Evolutionary conservation across 1,139 yeast genomes (phyloP), one percentile per base, ranked within the genome.

Genomic region (Sugiyamaella xylanicola): DNA sequence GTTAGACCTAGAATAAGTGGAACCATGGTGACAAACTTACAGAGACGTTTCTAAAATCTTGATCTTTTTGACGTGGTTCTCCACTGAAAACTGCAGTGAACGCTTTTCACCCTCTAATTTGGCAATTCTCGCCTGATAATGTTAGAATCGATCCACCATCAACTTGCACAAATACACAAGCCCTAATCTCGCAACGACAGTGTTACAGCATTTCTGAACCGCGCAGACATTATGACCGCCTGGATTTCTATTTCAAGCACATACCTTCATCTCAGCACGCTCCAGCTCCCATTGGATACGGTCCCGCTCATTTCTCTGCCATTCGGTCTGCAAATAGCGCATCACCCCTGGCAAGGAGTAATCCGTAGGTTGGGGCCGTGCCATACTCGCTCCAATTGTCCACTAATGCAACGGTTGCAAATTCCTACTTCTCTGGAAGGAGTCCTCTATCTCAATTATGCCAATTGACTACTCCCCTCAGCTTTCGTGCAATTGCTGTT

Each of bases 221-320:
- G n/a, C n/a, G n/a, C n/a, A n/a, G n/a, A n/a, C n/a, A n/a, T n/a
- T n/a, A n/a, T n/a, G n/a, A n/a, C n/a, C n/a, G n/a, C n/a, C n/a
- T n/a, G n/a, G n/a, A n/a, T n/a, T n/a, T n/a, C n/a, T n/a, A n/a
- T n/a, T n/a, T n/a, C n/a, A 9, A 15, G 4, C 13, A 20, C 61
- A 16, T 51, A 68, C 72, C 63, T 74, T 77, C 82, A 80, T 78
- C 61, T 80, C 83, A 11, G 82, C 79, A 47, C 78, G 70, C 62
- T 79, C 83, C 53, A 80, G 68, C 57, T 77, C 83, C 84, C 85
- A 82, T 49, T 78, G 78, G 50, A 82, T 78, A 48, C 84, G 71
- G 59, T 80, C 82, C 52, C 82, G 76, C 64, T 82, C 85, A 64
- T 78, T 79, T 49, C 76, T 75, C 57, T 82, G 81, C 76, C 82